These are phyloP conservation scores for Sporothrix brunneoviolacea DNA, from an alignment of 2,329 filamentous ascomycete genomes.

Conservation along the genomic window DNA sequence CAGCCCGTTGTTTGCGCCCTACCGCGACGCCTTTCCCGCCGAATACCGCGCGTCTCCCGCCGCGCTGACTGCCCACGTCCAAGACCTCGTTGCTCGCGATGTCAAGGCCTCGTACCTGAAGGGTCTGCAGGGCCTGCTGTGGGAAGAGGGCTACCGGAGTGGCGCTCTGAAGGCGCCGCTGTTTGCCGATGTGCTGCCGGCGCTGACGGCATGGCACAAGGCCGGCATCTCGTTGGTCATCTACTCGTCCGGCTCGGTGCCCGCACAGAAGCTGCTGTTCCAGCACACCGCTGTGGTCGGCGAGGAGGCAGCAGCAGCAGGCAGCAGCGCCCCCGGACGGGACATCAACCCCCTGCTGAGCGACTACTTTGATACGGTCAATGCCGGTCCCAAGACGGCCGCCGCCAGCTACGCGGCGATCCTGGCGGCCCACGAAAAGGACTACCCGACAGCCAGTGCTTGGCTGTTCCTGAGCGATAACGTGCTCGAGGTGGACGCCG, in stretches of 20 bases:
- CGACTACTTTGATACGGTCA: slow-evolving; percentile 74
- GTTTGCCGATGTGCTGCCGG: slow-evolving; percentile 65
- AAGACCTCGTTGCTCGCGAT: slow-evolving; percentile 63
- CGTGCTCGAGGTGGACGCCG: slow-evolving; percentile 60
- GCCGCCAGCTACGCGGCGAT: slow-evolving; percentile 62
- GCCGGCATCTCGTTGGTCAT: slow-evolving; percentile 59
- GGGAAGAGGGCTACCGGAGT: slow-evolving; percentile 65
- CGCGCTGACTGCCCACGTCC: slow-evolving; percentile 59
- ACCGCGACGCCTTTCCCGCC: slow-evolving; percentile 64
- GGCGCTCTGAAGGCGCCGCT: slow-evolving; percentile 66
- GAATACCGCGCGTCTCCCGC: slow-evolving; percentile 53
- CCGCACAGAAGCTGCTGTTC: slow-evolving; percentile 76
- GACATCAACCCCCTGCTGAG: slow-evolving; percentile 54
- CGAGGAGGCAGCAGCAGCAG: neutral
- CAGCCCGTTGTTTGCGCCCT: slow-evolving; percentile 54
- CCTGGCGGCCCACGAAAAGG: slow-evolving; percentile 26
- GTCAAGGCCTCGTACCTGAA: slow-evolving; percentile 74
- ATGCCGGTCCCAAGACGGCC: slow-evolving; percentile 69
- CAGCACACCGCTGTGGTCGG: slow-evolving; percentile 49
- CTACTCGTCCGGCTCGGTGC: slow-evolving; percentile 74
- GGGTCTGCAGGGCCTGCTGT: slow-evolving; percentile 71
- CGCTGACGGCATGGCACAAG: slow-evolving; percentile 52
- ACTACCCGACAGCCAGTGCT: slow-evolving; percentile 38
- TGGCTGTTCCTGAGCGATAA: slow-evolving; percentile 83
- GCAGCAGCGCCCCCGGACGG: slow-evolving; percentile 32